phyloP scores from a whole-genome alignment of 495 filamentous ascomycete species.

The Penicillium chermesinum region DNA sequence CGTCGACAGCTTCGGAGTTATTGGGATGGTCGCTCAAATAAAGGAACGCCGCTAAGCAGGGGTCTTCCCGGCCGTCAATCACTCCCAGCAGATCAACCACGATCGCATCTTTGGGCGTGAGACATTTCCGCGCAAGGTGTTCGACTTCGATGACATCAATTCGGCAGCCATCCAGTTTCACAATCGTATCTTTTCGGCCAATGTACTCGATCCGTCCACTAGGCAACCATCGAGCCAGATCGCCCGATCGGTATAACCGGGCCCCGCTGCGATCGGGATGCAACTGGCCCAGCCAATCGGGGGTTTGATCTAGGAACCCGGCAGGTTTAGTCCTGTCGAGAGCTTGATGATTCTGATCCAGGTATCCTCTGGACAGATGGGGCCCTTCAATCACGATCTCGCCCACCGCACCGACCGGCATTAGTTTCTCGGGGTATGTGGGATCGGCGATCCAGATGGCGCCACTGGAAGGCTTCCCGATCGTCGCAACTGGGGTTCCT shows the following conservation, averaged over 20 bases:
- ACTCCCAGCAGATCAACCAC: slow-evolving; percentile 22
- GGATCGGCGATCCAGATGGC: slow-evolving; percentile 50
- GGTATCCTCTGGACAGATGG: slow-evolving; percentile 46
- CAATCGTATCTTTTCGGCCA: slow-evolving; percentile 71
- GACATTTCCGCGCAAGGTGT: slow-evolving; percentile 11
- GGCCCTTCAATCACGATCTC: slow-evolving; percentile 57
- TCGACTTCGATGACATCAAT: slow-evolving; percentile 72
- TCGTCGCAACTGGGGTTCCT: not conserved
- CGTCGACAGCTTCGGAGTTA: slow-evolving; percentile 3
- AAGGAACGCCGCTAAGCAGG: slow-evolving; percentile 15
- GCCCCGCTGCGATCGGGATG: slow-evolving; percentile 6
- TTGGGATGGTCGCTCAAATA: slow-evolving; percentile 13
- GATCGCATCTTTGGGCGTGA: slow-evolving; percentile 12
- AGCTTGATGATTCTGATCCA: slow-evolving; percentile 26
- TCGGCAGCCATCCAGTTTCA: slow-evolving; percentile 74
- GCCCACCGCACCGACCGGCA: slow-evolving; percentile 49
- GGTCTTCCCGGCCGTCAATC: slow-evolving; percentile 18
- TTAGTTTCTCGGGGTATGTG: slow-evolving; percentile 38
- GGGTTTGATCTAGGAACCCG: slow-evolving; percentile 7
- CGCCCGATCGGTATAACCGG: slow-evolving; percentile 66
- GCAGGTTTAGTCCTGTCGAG: slow-evolving; percentile 6
- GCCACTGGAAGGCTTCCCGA: slow-evolving; percentile 17
- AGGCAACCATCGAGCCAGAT: slow-evolving; percentile 65
- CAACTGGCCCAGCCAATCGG: slow-evolving; percentile 7
- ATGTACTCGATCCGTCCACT: slow-evolving; percentile 67